Evolutionary conservation across 139 green algal species (phyloP).

Genomic region (Chlamydomonas incerta): DNA sequence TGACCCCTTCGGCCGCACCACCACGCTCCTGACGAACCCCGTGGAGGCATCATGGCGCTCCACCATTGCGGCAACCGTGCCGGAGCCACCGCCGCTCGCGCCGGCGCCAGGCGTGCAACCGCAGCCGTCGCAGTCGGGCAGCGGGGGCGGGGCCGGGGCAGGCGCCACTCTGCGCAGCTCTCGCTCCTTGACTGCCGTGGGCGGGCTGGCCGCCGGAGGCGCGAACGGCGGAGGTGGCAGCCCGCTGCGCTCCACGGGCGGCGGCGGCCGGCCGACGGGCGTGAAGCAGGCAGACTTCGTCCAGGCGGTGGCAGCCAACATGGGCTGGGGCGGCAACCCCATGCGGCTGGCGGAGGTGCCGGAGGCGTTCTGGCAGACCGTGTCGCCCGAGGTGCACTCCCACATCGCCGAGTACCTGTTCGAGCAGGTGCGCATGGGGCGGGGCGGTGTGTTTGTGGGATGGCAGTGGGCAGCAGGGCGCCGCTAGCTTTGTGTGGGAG

Average conservation of each 20-base stretch:
- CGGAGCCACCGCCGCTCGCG: conserved; percentile 21
- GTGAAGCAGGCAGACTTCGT: neutral
- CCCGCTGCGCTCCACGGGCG: no score
- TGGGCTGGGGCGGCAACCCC: conserved; percentile 25
- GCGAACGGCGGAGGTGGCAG: no score
- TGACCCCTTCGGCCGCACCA: conserved; percentile 50
- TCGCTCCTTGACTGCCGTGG: neutral
- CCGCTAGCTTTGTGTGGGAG: no score
- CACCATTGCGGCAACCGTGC: conserved; percentile 34
- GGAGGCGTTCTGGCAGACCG: conserved; percentile 55
- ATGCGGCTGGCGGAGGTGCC: conserved; percentile 52
- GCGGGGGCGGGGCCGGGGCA: no score
- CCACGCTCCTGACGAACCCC: conserved; percentile 7
- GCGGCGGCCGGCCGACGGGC: no score
- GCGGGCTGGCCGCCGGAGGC: no score
- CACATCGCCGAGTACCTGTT: conserved; percentile 55
- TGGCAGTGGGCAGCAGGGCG: neutral
- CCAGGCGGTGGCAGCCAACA: neutral
- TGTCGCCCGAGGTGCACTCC: conserved; percentile 51
- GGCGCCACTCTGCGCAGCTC: neutral
- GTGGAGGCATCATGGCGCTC: conserved; percentile 45
- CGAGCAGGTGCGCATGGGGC: conserved; percentile 31
- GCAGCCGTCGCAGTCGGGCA: neutral
- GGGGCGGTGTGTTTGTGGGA: no score
- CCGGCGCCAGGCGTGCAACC: neutral